phyloP scores from a whole-genome alignment of 495 filamentous ascomycete genomes.

The Achaetomiella virescens region DNA sequence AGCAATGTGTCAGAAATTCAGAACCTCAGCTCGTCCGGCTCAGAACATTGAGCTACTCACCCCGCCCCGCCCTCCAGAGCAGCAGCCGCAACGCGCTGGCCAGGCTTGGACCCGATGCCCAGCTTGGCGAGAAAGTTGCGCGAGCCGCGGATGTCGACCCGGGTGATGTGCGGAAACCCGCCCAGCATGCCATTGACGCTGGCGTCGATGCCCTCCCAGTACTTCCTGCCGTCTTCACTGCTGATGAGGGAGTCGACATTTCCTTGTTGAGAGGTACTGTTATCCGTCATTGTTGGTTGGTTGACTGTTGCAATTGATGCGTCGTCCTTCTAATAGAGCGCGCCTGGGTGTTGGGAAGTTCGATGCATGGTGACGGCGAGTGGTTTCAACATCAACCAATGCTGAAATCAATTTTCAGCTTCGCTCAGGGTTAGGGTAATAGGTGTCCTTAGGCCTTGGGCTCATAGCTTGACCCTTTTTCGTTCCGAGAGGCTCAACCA shows the following conservation, averaged over 20 bases:
- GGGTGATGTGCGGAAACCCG: conserved; percentile 54
- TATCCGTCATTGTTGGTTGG: background rate
- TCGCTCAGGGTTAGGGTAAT: too few relatives aligned
- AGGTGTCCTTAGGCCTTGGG: too few relatives aligned
- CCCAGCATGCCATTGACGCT: conserved; percentile 79
- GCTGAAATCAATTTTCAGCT: too few relatives aligned
- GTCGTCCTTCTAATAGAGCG: too few relatives aligned
- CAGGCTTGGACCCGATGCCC: conserved; percentile 42
- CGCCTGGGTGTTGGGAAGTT: background rate
- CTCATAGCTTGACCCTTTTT: too few relatives aligned
- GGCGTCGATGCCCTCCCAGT: conserved; percentile 70
- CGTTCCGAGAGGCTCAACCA: too few relatives aligned
- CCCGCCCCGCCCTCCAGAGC: conserved; percentile 53
- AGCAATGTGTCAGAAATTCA: background rate
- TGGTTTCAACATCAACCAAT: too few relatives aligned
- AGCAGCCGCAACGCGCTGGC: conserved; percentile 21
- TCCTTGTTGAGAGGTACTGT: background rate
- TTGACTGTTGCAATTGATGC: background rate
- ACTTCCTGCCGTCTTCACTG: conserved; percentile 49
- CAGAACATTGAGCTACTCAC: conserved; percentile 19
- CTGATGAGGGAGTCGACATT: conserved; percentile 45
- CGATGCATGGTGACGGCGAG: background rate
- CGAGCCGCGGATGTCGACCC: conserved; percentile 71
- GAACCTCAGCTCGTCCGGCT: background rate
- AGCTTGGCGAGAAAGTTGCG: conserved; percentile 72